phyloP scores from a whole-genome alignment of 129 eudicot species.

The Lactuca sativa region DNA sequence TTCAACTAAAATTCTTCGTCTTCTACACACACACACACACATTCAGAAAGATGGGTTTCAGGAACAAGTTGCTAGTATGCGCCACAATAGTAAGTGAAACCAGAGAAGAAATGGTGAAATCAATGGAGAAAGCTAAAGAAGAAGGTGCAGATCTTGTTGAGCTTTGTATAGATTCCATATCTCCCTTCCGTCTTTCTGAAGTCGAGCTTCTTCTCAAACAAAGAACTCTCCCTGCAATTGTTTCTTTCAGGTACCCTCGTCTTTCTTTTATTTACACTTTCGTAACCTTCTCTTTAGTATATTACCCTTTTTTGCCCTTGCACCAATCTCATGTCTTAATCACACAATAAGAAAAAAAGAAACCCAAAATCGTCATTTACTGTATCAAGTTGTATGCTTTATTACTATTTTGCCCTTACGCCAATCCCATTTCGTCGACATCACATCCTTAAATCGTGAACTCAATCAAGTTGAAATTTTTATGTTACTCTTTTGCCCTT shows the following conservation, averaged over 20 bases:
- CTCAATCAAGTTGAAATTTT: neutral
- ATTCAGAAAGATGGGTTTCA: constrained; percentile 39
- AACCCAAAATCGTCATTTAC: constrained; percentile 20
- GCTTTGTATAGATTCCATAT: constrained; percentile 52
- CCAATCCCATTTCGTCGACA: neutral
- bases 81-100: constrained; percentile 60
- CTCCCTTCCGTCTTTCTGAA: constrained; percentile 46
- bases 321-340: neutral
- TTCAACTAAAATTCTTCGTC: constrained; percentile 12
- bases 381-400: constrained; percentile 4
- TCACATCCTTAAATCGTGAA: neutral
- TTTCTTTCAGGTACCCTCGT: constrained; percentile 54
- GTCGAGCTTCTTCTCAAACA: constrained; percentile 46
- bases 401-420: neutral
- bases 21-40: constrained; percentile 15
- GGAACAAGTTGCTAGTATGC: constrained; percentile 46
- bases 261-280: constrained; percentile 9
- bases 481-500: no score
- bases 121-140: constrained; percentile 57
- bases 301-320: constrained; percentile 2
- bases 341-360: neutral
- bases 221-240: constrained; percentile 59
- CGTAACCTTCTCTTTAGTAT: neutral
- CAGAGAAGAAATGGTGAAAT: constrained; percentile 50
- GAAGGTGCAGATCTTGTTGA: constrained; percentile 81